Conservation (phyloP, 2,329 filamentous ascomycete species). For the Sphaerulina musiva region DNA sequence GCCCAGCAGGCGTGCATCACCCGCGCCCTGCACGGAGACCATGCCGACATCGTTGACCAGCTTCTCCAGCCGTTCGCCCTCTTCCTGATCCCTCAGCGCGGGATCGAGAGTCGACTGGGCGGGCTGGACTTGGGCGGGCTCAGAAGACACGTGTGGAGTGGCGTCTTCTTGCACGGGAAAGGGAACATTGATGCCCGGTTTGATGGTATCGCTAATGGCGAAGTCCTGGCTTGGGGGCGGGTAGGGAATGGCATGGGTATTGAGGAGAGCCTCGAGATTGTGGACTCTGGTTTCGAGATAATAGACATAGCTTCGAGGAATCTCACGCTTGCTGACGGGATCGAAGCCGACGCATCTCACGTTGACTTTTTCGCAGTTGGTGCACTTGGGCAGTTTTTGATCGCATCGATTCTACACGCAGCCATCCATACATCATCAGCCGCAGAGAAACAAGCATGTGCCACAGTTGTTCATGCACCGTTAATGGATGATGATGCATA, state of each 20-base stretch:
- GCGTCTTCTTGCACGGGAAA: constrained; percentile 27
- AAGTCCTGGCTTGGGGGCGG: constrained; percentile 63
- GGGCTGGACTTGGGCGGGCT: constrained; percentile 1
- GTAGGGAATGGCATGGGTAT: constrained; percentile 62
- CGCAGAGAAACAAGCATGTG: no score
- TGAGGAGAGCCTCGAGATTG: constrained; percentile 72
- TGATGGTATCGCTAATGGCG: constrained; percentile 36
- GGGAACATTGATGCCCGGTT: constrained; percentile 34
- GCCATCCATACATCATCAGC: no score
- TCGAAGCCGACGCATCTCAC: constrained; percentile 93
- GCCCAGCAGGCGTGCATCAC: constrained; percentile 74
- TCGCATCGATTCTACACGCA: constrained; percentile 68
- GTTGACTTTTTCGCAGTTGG: constrained; percentile 85
- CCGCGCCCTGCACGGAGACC: constrained; percentile 69
- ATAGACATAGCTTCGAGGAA: constrained; percentile 82
- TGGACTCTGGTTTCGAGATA: constrained; percentile 83
- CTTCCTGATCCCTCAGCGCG: constrained; percentile 43
- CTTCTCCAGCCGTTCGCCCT: constrained; percentile 57
- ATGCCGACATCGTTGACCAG: constrained; percentile 65
- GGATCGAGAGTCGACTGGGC: constrained; percentile 27
- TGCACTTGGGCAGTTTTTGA: constrained; percentile 83
- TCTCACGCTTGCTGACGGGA: constrained; percentile 91
- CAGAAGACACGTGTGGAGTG: constrained; percentile 1
- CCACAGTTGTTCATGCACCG: no score
- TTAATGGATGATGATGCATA: background rate